Evolutionary conservation across 2,329 filamentous ascomycete genomes (phyloP), one percentile per base, ranked within the genome.

Genomic region (Dactylonectria estremocensis): DNA sequence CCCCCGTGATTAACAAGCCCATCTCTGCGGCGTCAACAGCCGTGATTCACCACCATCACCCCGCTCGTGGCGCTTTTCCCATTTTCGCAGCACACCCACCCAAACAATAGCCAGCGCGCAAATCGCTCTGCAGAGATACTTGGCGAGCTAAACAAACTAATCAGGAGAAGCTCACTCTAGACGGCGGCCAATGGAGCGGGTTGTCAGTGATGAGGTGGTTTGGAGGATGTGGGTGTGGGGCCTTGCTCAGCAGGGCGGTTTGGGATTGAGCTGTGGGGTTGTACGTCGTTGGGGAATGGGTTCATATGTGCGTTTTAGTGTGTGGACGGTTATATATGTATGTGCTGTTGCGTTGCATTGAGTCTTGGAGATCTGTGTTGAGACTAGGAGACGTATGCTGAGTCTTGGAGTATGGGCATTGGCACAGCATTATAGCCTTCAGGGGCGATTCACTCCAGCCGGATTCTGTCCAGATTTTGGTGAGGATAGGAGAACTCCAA

Each of bases 181-280:
- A n/a, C 18, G 24, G 40, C n/a, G 7, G 6, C 28, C 13, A 35
- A 7, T 37, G n/a, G 31, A 37, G 7, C 8, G 53, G 28, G 14
- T 28, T 50, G 46, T 28, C 24, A 28, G 33, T 54, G 61, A 16
- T 37, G 18, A 55, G 43, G 43, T n/a, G 49, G 46, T 45, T 35
- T 31, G 18, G 22, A 18, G 24, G 31, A 31, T 31, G 11, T 45
- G 48, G 35, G 49, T 9, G 56, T 59, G 56, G 62, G 56, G 49
- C 50, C 56, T 49, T 50, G 56, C 62, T 49, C 37, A 49, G 31
- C n/a, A 28, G 20, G 54, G 49, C 20, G 31, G 48, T 56, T 52
- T 61, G 20, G 52, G 37, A 52, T 66, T 35, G 45, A 55, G 57
- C 31, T 58, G 13, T 58, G 49, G n/a, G 35, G 35, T 49, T 45